Evolutionary conservation across 164 flowering plant species (phyloP), one percentile per base, ranked within the genome.

Genomic region (Tinospora cordifolia): DNA sequence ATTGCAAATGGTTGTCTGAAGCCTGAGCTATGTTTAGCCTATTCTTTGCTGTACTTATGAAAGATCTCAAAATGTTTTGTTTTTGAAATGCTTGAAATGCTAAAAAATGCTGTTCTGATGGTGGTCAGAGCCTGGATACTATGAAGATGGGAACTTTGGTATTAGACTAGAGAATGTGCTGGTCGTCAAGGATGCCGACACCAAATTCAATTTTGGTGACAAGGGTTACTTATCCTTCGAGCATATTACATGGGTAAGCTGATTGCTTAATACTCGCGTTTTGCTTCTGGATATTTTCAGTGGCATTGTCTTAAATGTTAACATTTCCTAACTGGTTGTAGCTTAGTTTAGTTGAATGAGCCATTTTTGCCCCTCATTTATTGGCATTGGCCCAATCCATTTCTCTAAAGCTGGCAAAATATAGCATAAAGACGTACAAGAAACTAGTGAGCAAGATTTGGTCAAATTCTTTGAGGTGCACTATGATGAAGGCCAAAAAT

Each of bases 91-190:
- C 36, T 30, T 30, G 66, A 64, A 62, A 19, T 22, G 14, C 13
- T 65, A 41, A 65, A 6, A 27, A 11, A 9, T 69, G 8, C 30
- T 30, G 0, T 71, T 68, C 59, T 57, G 19, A 44, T 62, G 76
- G 65, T 59, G 54, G 6, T 73, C 89, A 94, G 98, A 94, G 81
- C 99, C 99, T 79, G 99, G 99, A 54, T 94, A 92, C 78, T 95
- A 92, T 69, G 99, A 95, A 70, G 99, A 95, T 80, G 98, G 98
- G 15, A 87, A 80, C 71, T 95, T 95, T 60, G 98, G 99, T 39
- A 87, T 95, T 72, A 86, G 99, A 78, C 82, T 95, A 85, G 99
- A 95, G 85, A 95, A 95, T 82, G 98, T 92, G 73, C 90, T 95
- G 21, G 70, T 95, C 57, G 81, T 95, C 62, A 89, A 87, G 41